These are phyloP conservation scores for Anthracocystis walkeri DNA, from an alignment of 1,284 basidiomycete species.

Conservation along the genomic window DNA sequence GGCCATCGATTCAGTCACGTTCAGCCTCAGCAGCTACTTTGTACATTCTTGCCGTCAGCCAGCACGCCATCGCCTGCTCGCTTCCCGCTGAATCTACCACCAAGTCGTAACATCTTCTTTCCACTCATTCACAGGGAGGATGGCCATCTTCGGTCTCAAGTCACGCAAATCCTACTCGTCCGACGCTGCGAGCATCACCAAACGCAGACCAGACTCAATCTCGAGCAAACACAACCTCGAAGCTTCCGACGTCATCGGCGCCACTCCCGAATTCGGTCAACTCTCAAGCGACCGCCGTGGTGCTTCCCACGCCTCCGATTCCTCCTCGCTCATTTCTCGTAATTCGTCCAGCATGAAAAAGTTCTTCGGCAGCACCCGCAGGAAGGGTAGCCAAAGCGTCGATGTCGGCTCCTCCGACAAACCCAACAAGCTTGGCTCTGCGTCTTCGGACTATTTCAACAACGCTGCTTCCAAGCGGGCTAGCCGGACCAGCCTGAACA, in stretches of 20 bases:
- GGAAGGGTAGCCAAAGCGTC: conserved; percentile 44
- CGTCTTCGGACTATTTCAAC: conserved; percentile 24
- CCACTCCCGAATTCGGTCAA: conserved; percentile 40
- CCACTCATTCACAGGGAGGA: conserved; percentile 5
- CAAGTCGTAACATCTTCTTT: neutral
- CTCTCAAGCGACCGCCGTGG: conserved; percentile 18
- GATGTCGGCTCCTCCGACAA: conserved; percentile 20
- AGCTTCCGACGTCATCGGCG: conserved; percentile 47
- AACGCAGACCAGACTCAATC: conserved; percentile 12
- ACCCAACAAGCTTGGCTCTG: conserved; percentile 6
- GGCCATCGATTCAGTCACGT: neutral
- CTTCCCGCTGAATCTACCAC: neutral
- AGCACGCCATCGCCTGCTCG: conserved; percentile 3
- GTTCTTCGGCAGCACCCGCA: conserved; percentile 51
- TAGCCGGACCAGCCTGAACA: conserved; percentile 34
- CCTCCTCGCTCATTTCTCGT: conserved; percentile 38
- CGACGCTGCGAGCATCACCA: conserved; percentile 28
- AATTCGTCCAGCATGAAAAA: conserved; percentile 51
- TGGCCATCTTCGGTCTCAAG: conserved; percentile 48
- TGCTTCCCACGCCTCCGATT: conserved; percentile 33
- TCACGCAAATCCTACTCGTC: conserved; percentile 40
- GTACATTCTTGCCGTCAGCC: neutral
- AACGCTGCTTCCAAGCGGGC: conserved; percentile 16
- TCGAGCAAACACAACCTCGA: conserved; percentile 20
- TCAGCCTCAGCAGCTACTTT: neutral